Evolutionary conservation across 495 filamentous ascomycete species (phyloP).

Genomic region (Elaphomyces granulatus): DNA sequence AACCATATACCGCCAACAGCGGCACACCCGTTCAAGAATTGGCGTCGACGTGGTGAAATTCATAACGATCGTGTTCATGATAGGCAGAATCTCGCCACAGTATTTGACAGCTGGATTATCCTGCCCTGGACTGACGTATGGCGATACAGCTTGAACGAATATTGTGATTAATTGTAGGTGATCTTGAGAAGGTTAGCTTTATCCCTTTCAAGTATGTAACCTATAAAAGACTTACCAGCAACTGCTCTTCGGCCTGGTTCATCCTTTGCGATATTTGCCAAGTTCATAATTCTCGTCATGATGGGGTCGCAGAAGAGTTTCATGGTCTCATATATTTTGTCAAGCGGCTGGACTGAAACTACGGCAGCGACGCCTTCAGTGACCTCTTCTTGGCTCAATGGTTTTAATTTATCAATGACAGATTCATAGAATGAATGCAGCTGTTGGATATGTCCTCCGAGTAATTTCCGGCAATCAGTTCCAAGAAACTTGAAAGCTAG

Average conservation of each 20-base stretch:
- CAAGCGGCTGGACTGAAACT: constrained; percentile 67
- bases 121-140: constrained; percentile 53
- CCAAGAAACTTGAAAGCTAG: constrained; percentile 96
- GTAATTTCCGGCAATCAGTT: constrained; percentile 74
- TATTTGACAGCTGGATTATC: constrained; percentile 92
- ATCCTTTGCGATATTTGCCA: constrained; percentile 73
- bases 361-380: constrained; percentile 90
- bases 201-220: not conserved
- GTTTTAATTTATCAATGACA: constrained; percentile 69
- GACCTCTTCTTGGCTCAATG: constrained; percentile 80
- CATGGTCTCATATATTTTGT: constrained; percentile 65
- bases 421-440: constrained; percentile 85
- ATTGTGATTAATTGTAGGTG: constrained; percentile 83
- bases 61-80: constrained; percentile 68
- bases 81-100: constrained; percentile 81
- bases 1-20: constrained; percentile 92
- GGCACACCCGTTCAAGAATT: constrained; percentile 83
- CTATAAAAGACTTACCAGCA: constrained; percentile 45
- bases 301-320: constrained; percentile 93
- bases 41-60: constrained; percentile 72
- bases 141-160: constrained; percentile 68
- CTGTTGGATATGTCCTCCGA: constrained; percentile 64
- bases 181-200: constrained; percentile 37
- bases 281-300: constrained; percentile 67
- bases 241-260: constrained; percentile 67